Conservation (phyloP, 805 yeast genomes). For the Wickerhamiella shivajii region DNA sequence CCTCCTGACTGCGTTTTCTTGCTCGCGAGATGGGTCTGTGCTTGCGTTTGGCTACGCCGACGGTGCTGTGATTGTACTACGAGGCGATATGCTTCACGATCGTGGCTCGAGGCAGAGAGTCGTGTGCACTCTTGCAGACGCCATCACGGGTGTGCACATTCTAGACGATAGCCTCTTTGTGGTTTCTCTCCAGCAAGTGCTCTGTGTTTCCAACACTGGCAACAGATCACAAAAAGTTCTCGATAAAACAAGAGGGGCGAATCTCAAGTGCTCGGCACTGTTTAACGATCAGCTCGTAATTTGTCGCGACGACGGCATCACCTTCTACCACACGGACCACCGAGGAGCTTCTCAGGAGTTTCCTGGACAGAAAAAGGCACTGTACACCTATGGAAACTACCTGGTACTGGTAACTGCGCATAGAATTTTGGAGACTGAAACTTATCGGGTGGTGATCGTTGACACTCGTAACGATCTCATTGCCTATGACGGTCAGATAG, state of each 20-base stretch:
- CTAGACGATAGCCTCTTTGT: conserved; percentile 38
- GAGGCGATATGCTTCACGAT: conserved; percentile 83
- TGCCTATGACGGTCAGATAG: conserved; percentile 53
- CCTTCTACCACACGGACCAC: conserved; percentile 36
- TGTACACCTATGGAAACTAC: conserved; percentile 37
- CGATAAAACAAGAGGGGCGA: conserved; percentile 35
- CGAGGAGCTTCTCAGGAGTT: conserved; percentile 36
- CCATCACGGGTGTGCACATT: conserved; percentile 65
- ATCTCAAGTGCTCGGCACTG: conserved; percentile 30
- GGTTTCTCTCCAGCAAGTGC: conserved; percentile 56
- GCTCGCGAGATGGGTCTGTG: conserved; percentile 42
- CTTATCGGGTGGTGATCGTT: conserved; percentile 48
- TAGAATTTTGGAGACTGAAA: conserved; percentile 18
- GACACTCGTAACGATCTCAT: conserved; percentile 59
- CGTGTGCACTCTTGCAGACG: conserved; percentile 54
- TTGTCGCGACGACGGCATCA: conserved; percentile 47
- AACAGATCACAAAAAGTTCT: conserved; percentile 38
- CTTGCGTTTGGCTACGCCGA: conserved; percentile 69
- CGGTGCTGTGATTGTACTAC: conserved; percentile 63
- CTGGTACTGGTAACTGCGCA: conserved; percentile 30
- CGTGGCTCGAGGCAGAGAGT: conserved; percentile 79
- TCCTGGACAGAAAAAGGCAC: conserved; percentile 40
- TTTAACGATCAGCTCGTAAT: conserved; percentile 41
- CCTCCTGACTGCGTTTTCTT: conserved; percentile 56
- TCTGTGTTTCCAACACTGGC: conserved; percentile 65